Evolutionary conservation across 257 asterid genomes (phyloP).

Genomic region (Fraxinus americana): DNA sequence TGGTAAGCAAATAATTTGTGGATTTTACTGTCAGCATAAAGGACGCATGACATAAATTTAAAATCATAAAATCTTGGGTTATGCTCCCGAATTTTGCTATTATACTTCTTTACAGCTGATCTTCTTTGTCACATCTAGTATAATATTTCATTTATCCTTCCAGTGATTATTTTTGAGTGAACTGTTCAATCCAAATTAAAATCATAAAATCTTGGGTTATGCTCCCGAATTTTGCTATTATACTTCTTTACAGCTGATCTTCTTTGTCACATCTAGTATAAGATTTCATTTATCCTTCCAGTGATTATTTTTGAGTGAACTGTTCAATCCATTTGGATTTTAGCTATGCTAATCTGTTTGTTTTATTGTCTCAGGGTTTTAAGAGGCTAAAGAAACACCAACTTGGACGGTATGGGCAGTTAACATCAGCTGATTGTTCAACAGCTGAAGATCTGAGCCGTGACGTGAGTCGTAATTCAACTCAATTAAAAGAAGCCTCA

Average conservation of each 20-base stretch:
- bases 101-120: background rate
- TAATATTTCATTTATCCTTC: background rate
- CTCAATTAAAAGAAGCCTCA: slow-evolving; percentile 34
- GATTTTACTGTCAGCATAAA: background rate
- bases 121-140: background rate
- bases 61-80: background rate
- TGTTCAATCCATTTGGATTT: slow-evolving; percentile 1
- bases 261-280: background rate
- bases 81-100: background rate
- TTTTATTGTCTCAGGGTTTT: slow-evolving; percentile 44
- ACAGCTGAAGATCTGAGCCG: slow-evolving; percentile 24
- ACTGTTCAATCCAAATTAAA: background rate
- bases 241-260: background rate
- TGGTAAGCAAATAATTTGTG: background rate
- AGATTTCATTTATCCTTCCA: background rate
- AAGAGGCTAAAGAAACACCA: slow-evolving; percentile 70
- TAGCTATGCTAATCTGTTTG: slow-evolving; percentile 4
- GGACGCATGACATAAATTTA: background rate
- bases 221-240: background rate
- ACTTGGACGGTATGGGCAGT: slow-evolving; percentile 43
- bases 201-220: background rate
- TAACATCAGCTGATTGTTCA: slow-evolving; percentile 36
- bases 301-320: background rate
- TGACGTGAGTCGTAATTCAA: slow-evolving; percentile 27
- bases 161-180: background rate